Evolutionary conservation across 306 rosid species (phyloP), one percentile per base, ranked within the genome.

Genomic region (Benincasa hispida): DNA sequence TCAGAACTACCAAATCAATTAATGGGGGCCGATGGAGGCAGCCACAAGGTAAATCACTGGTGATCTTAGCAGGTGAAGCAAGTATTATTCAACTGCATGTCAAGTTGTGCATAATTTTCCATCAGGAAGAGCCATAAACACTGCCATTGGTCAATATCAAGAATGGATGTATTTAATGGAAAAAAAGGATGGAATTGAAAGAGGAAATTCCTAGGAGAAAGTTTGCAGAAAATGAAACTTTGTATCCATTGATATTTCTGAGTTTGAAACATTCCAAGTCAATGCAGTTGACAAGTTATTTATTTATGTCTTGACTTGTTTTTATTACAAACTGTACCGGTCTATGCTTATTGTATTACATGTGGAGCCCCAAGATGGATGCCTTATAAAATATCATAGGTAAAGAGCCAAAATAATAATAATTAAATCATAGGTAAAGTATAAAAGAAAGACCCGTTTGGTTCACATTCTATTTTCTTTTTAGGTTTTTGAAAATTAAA

Each of bases 201-300:
- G 74, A n/a, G 74, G 0, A 27, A 34, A 67, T 67, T 35, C 32
- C 30, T 14, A 21, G 5, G 12, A 42, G 68, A 32, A 62, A 32
- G 47, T 32, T 27, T 24, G 72, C 50, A 70, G 75, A 24, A 70
- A 27, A 21, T 42, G 22, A 70, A 25, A 15, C 2, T 70, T 42
- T 68, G 74, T 5, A 37, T 51, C 73, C 73, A 66, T n/a, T 66
- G 50, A 41, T 42, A 6, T 13, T 14, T 70, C 30, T 25, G 15
- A 25, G 75, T 70, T 45, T 70, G 75, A 70, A 70, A 30, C 14
- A 47, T 57, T 70, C 75, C 37, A 70, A 70, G 37, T 70, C 28
- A 45, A 45, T 25, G 35, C 7, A 14, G 4, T 70, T 70, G 57
- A 70, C 55, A 24, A 25, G 13, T 45, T 45, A 37, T 70, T 70